Percentiles rank a stretch among this genome's conserved stretches.
These are phyloP conservation scores for Vitis labrusca DNA, from an alignment of 164 flowering plant genomes.

Conservation along the genomic window DNA sequence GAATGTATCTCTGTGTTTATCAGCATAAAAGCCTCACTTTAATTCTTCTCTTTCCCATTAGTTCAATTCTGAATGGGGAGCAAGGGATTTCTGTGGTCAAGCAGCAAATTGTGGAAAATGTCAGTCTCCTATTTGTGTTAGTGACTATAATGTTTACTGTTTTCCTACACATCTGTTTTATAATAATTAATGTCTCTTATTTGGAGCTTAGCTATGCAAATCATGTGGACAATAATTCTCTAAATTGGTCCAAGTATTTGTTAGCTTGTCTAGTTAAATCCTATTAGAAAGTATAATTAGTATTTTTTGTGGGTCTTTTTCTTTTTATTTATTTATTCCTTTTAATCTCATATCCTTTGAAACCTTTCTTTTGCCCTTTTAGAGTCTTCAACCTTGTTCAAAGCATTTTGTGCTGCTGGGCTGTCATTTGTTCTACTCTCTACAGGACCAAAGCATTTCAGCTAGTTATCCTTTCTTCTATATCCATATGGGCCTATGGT, in stretches of 20 bases:
- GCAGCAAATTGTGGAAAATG: conserved; percentile 89
- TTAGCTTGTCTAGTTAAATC: too few relatives aligned
- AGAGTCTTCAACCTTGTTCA: too few relatives aligned
- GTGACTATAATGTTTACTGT: conserved; percentile 1
- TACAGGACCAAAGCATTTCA: too few relatives aligned
- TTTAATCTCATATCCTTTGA: too few relatives aligned
- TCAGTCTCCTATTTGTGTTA: conserved; percentile 34
- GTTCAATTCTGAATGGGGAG: conserved; percentile 65
- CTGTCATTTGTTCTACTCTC: too few relatives aligned
- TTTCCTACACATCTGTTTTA: background rate
- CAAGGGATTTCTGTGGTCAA: conserved; percentile 70
- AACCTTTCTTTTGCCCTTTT: too few relatives aligned
- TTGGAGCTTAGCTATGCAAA: background rate
- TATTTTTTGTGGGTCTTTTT: background rate
- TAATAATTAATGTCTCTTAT: background rate
- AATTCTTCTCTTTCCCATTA: conserved; percentile 73
- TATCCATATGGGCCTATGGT: too few relatives aligned
- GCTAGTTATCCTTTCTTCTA: too few relatives aligned
- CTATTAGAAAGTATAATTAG: background rate
- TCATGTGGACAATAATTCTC: background rate
- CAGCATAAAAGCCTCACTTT: conserved; percentile 81
- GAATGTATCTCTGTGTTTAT: conserved; percentile 75
- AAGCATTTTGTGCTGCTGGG: too few relatives aligned
- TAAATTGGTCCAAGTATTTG: too few relatives aligned
- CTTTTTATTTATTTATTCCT: too few relatives aligned